These are phyloP conservation scores for Colletotrichum sp. DNA, from an alignment of 2,329 filamentous ascomycete species.

Conservation along the genomic window DNA sequence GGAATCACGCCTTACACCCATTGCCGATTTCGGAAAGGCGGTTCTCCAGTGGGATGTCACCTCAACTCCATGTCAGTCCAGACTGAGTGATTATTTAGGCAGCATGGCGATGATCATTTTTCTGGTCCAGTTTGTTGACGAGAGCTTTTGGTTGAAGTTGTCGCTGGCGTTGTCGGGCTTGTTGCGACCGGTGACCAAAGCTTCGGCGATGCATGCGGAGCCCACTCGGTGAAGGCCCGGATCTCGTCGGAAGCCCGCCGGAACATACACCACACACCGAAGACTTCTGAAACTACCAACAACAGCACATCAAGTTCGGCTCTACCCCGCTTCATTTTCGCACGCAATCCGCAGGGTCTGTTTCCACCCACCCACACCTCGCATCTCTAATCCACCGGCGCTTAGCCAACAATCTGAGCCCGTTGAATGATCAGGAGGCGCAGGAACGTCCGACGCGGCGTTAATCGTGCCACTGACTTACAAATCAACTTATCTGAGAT, in stretches of 20 bases:
- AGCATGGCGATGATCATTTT: neutral
- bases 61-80: neutral
- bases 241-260: neutral
- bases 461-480: constrained; percentile 4
- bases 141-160: neutral
- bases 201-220: neutral
- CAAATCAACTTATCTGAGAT: neutral
- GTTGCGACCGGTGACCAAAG: neutral
- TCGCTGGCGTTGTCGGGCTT: neutral
- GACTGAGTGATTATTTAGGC: neutral
- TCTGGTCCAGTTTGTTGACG: neutral
- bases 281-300: neutral
- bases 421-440: neutral
- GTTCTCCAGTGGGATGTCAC: constrained; percentile 5
- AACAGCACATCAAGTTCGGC: neutral
- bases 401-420: neutral
- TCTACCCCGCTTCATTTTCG: constrained; percentile 1
- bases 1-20: constrained; percentile 28
- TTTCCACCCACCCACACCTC: constrained; percentile 13
- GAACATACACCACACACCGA: neutral
- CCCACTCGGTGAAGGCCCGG: neutral
- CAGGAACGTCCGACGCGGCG: neutral
- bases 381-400: neutral
- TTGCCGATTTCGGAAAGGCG: constrained; percentile 21
- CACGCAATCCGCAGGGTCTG: neutral